Percentiles rank a stretch among this genome's conserved stretches.
These are phyloP conservation scores for Pseudocercospora vitis DNA, from an alignment of 2,329 filamentous ascomycete species.

Conservation along the genomic window DNA sequence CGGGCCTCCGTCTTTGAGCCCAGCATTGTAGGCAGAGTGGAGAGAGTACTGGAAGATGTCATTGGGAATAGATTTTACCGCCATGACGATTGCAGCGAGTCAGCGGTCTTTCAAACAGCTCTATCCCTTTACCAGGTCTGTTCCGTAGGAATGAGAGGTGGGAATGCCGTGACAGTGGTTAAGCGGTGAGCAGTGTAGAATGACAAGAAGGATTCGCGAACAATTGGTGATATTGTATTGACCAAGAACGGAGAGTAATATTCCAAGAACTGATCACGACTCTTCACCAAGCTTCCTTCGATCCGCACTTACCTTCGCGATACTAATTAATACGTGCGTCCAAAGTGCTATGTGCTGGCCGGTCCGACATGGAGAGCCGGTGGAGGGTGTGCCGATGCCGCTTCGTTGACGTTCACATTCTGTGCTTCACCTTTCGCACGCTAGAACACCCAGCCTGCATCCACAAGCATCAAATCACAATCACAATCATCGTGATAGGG, in stretches of 20 bases:
- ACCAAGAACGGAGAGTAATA: no score
- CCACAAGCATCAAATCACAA: no score
- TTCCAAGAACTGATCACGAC: no score
- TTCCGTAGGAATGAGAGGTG: neutral
- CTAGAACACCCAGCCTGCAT: no score
- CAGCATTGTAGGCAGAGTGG: constrained; percentile 39
- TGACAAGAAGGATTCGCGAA: no score
- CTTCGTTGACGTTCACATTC: neutral
- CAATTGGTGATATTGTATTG: neutral
- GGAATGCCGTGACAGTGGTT: neutral
- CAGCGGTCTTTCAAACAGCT: neutral
- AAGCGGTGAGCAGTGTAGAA: neutral
- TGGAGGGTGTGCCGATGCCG: no score
- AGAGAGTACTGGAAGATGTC: constrained; percentile 49
- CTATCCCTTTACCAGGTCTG: no score
- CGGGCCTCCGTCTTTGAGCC: constrained; percentile 40
- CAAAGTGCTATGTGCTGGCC: neutral
- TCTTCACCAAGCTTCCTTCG: neutral
- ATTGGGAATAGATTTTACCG: constrained; percentile 40
- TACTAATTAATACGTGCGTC: neutral
- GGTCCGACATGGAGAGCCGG: no score
- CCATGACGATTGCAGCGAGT: neutral
- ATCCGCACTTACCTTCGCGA: neutral
- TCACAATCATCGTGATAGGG: no score
- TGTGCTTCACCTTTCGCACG: neutral